Conservation (phyloP, 306 rosid genomes). For the Rubus parviflorus region DNA sequence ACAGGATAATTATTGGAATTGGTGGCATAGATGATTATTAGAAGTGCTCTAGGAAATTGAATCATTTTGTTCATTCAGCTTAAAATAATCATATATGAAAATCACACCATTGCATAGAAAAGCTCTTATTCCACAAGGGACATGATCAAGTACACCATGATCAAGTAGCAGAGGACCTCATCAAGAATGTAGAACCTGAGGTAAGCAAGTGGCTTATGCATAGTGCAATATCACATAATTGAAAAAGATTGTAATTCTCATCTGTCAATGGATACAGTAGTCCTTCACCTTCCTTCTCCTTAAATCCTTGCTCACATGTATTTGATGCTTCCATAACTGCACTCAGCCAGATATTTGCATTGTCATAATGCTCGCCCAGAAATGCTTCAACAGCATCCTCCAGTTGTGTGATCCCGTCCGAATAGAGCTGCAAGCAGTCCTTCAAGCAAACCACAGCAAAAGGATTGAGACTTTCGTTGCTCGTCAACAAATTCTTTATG, state of each 20-base stretch:
- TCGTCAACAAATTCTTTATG: constrained; percentile 34
- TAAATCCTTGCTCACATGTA: constrained; percentile 62
- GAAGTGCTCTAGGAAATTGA: not conserved
- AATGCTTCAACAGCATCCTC: constrained; percentile 41
- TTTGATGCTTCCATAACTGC: constrained; percentile 52
- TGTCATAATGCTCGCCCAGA: constrained; percentile 36
- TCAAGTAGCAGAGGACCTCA: not conserved
- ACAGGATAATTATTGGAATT: not conserved
- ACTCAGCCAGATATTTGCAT: constrained; percentile 38
- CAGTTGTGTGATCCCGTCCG: constrained; percentile 42
- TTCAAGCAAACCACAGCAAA: constrained; percentile 30
- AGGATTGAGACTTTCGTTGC: constrained; percentile 15
- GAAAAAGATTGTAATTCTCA: constrained; percentile 53
- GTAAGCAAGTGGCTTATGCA: constrained; percentile 44
- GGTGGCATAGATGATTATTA: not conserved
- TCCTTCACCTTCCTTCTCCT: constrained; percentile 41
- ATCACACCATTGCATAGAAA: too few species aligned
- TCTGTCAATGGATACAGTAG: constrained; percentile 47
- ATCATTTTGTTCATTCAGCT: not conserved
- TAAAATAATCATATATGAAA: not conserved
- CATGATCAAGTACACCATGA: not conserved
- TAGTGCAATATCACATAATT: constrained; percentile 56
- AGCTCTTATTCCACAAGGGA: not conserved
- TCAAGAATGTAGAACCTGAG: not conserved
- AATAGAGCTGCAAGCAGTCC: constrained; percentile 58